Percentiles rank a stretch among this genome's conserved stretches.
These are phyloP conservation scores for Sugiyamaella sp. DNA, from an alignment of 1,139 yeast species.

Conservation along the genomic window DNA sequence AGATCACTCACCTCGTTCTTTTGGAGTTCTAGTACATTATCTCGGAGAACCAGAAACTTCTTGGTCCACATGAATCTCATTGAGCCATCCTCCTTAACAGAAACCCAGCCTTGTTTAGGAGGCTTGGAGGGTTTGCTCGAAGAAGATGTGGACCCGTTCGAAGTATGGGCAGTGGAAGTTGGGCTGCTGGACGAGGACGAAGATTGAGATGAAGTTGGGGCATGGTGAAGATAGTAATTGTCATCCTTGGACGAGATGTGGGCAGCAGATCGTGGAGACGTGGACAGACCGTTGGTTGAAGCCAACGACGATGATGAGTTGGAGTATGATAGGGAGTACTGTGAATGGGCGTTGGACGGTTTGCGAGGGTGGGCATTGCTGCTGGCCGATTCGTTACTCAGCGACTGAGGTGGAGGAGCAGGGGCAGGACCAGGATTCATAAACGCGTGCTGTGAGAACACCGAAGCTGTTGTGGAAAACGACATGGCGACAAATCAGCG, in stretches of 20 bases:
- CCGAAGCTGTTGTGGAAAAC: constrained; percentile 36
- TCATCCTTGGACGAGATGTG: constrained; percentile 10
- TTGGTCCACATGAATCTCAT: constrained; percentile 88
- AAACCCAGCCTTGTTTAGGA: constrained; percentile 75
- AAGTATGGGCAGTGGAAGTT: constrained; percentile 6
- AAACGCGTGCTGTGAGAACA: constrained; percentile 42
- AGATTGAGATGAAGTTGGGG: constrained; percentile 20
- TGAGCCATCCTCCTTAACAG: constrained; percentile 84
- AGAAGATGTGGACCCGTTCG: constrained; percentile 9
- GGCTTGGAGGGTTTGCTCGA: constrained; percentile 19
- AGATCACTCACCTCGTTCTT: constrained; percentile 58
- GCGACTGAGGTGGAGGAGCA: constrained; percentile 40
- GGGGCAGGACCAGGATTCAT: constrained; percentile 48
- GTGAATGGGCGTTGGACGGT: constrained; percentile 20
- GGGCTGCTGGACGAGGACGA: constrained; percentile 17
- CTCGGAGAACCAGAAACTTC: constrained; percentile 75
- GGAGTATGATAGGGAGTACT: constrained; percentile 22
- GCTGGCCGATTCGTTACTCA: neutral
- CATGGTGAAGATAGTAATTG: constrained; percentile 9
- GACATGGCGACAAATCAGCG: constrained; percentile 28
- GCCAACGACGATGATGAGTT: constrained; percentile 28
- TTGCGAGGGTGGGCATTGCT: constrained; percentile 17
- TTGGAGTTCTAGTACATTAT: constrained; percentile 72
- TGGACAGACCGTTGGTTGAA: constrained; percentile 11
- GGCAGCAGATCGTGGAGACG: constrained; percentile 14